A percentile compares a stretch with the other conserved stretches of the same genome.
Conservation (phyloP, 257 asterid genomes). For the Mitragyna speciosa region DNA sequence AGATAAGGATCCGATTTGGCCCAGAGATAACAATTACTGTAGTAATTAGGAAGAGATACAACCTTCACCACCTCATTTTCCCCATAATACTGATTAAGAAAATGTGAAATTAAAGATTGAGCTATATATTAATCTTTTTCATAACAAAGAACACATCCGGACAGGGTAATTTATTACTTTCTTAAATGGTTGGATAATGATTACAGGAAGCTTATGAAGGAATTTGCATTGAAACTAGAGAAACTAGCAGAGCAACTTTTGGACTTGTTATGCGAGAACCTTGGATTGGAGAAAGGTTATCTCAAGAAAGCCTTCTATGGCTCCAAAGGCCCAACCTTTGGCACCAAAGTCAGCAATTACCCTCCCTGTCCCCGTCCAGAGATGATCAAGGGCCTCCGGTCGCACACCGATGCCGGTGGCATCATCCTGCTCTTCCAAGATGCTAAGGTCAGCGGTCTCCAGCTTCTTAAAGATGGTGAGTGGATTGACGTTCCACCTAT, state of each 20-base stretch:
- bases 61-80: too few relatives aligned
- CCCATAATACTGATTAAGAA: too few relatives aligned
- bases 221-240: constrained; percentile 48
- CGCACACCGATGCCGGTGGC: constrained; percentile 80
- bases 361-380: constrained; percentile 66
- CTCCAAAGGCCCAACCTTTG: constrained; percentile 48
- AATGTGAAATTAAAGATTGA: background rate
- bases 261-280: constrained; percentile 51
- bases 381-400: constrained; percentile 54
- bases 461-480: constrained; percentile 52
- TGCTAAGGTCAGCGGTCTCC: constrained; percentile 60
- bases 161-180: background rate
- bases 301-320: constrained; percentile 52
- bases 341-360: constrained; percentile 72
- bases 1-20: background rate
- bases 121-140: background rate
- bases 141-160: background rate
- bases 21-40: background rate
- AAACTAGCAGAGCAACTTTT: constrained; percentile 50
- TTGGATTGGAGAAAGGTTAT: constrained; percentile 55
- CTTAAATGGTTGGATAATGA: background rate
- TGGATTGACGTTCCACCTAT: constrained; percentile 70
- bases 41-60: too few relatives aligned
- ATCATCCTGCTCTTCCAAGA: constrained; percentile 65
- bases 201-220: constrained; percentile 62